Conservation (phyloP, 1,284 basidiomycete species). For the Chalciporus sp. region DNA sequence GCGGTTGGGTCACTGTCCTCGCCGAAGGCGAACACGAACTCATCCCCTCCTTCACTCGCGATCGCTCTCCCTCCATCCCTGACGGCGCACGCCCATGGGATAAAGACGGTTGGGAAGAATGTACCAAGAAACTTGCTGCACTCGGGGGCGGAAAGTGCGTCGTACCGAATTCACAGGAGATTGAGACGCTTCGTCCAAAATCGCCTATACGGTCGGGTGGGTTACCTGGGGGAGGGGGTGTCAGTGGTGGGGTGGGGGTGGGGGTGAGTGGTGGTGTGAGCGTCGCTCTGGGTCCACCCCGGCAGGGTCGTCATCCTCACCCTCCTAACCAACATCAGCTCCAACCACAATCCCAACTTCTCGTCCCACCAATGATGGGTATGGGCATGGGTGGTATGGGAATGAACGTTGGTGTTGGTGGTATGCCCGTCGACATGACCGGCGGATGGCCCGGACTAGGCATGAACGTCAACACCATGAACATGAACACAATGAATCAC, state of each 20-base stretch:
- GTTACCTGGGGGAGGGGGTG: constrained; percentile 29
- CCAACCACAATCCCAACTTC: constrained; percentile 44
- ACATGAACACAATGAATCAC: constrained; percentile 28
- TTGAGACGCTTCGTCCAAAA: constrained; percentile 86
- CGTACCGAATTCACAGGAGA: constrained; percentile 76
- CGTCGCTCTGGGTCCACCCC: constrained; percentile 21
- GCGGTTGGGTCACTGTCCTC: constrained; percentile 92
- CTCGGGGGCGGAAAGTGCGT: constrained; percentile 57
- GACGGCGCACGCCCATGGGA: constrained; percentile 53
- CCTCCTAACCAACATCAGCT: constrained; percentile 5
- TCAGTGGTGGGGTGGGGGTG: constrained; percentile 24
- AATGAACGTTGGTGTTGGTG: constrained; percentile 25
- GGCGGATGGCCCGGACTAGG: constrained; percentile 31
- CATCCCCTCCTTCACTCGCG: constrained; percentile 39
- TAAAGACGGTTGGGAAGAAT: constrained; percentile 59
- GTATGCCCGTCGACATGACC: constrained; percentile 36
- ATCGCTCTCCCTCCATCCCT: constrained; percentile 45
- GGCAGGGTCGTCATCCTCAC: constrained; percentile 19
- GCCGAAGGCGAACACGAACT: constrained; percentile 61
- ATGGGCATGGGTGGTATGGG: constrained; percentile 37
- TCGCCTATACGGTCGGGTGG: constrained; percentile 64
- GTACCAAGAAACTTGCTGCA: constrained; percentile 51
- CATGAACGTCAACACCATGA: constrained; percentile 23
- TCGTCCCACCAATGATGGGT: constrained; percentile 52
- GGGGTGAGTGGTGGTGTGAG: constrained; percentile 30